Evolutionary conservation across 345 rosid genomes (phyloP).

Genomic region (Eucalyptus virginea): DNA sequence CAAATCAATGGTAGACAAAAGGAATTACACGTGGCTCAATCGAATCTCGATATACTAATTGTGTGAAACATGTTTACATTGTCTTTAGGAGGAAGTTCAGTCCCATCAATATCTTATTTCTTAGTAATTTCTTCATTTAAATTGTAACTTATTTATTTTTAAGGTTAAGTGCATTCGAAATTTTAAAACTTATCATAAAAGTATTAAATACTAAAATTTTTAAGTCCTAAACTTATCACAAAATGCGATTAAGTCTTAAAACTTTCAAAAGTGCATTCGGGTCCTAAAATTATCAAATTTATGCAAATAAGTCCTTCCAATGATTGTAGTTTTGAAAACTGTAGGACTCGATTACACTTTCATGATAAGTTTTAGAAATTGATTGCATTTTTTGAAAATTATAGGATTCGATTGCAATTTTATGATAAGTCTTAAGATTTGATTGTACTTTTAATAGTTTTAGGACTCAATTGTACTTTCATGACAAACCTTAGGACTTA

Average conservation of each 20-base stretch:
- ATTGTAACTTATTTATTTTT: background rate
- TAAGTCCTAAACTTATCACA: background rate
- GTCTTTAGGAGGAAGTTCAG: background rate
- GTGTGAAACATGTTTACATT: background rate
- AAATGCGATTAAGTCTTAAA: no score
- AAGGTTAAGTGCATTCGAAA: background rate
- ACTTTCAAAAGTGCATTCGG: background rate
- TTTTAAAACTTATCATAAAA: background rate
- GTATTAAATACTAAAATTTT: no score
- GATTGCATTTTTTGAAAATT: no score
- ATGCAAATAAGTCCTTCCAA: no score
- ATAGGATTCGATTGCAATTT: background rate
- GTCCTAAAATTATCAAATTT: no score
- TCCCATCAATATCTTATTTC: background rate
- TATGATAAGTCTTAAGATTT: background rate
- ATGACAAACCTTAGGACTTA: no score
- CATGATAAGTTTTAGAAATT: no score
- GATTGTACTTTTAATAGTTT: no score
- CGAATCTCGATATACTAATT: background rate
- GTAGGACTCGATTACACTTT: background rate
- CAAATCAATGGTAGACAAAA: background rate
- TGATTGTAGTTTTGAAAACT: no score
- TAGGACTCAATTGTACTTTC: no score
- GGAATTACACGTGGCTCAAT: background rate
- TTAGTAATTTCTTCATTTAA: background rate